Percentiles rank a stretch among this genome's conserved stretches.
Evolutionary conservation across 768 basidiomycete species (phyloP).

Genomic region (Rhodotorula graminis): DNA sequence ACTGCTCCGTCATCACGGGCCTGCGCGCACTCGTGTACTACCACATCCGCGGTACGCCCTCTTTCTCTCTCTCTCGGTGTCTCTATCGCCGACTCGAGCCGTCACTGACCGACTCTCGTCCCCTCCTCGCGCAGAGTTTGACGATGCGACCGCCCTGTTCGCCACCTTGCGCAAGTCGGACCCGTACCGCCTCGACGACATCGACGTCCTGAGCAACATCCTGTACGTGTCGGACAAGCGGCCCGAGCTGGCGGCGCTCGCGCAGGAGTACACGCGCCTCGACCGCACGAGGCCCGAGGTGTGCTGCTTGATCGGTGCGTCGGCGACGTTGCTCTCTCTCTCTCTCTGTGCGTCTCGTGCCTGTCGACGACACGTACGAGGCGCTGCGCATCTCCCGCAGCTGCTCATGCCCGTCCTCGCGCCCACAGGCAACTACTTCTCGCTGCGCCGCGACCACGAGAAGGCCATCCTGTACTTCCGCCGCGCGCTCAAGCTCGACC

Average conservation of each 20-base stretch:
- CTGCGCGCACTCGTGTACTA: constrained; percentile 80
- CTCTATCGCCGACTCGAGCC: background rate
- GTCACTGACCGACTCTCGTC: background rate
- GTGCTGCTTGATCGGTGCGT: constrained; percentile 86
- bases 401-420: background rate
- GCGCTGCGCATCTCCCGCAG: too few species aligned
- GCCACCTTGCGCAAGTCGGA: constrained; percentile 72
- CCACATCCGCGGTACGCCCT: constrained; percentile 74
- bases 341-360: too few species aligned
- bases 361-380: background rate
- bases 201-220: constrained; percentile 94
- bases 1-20: constrained; percentile 59
- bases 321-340: too few species aligned
- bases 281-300: constrained; percentile 94
- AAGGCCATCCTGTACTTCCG: constrained; percentile 94
- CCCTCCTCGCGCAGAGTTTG: constrained; percentile 61
- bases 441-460: constrained; percentile 84
- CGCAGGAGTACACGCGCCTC: constrained; percentile 79
- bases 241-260: constrained; percentile 80
- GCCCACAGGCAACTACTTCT: constrained; percentile 86
- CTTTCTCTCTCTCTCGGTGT: too few species aligned
- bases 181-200: constrained; percentile 85
- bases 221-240: constrained; percentile 89
- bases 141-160: constrained; percentile 76
- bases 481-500: constrained; percentile 88